Conservation (phyloP, 805 yeast species). For the Myxozyma geophila region DNA sequence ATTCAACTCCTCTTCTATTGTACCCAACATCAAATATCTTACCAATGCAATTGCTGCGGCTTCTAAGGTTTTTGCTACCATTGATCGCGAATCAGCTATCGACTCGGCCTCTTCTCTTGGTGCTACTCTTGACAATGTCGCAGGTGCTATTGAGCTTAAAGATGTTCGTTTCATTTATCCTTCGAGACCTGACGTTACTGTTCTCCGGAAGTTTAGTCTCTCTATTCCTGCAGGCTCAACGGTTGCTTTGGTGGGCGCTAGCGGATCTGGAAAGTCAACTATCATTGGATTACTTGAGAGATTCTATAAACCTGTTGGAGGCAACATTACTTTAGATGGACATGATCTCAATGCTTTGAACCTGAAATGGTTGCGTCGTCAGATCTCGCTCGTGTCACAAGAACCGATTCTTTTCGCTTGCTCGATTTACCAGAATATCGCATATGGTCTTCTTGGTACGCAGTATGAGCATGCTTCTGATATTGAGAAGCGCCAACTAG, state of each 20-base stretch:
- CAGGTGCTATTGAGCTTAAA: slow-evolving; percentile 76
- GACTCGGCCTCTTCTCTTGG: slow-evolving; percentile 42
- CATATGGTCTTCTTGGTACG: slow-evolving; percentile 64
- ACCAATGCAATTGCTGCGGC: slow-evolving; percentile 49
- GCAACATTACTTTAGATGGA: slow-evolving; percentile 81
- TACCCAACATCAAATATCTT: slow-evolving; percentile 47
- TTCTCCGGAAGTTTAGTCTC: slow-evolving; percentile 74
- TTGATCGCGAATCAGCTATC: slow-evolving; percentile 48
- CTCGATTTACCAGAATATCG: slow-evolving; percentile 76
- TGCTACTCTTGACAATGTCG: slow-evolving; percentile 36
- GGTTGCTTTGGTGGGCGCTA: slow-evolving; percentile 93
- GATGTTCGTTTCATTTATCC: slow-evolving; percentile 90
- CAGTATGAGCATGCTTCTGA: slow-evolving; percentile 44
- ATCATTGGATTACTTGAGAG: slow-evolving; percentile 81
- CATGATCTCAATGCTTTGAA: slow-evolving; percentile 76
- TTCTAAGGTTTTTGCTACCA: slow-evolving; percentile 47
- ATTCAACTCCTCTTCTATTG: slow-evolving; percentile 47
- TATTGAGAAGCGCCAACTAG: slow-evolving; percentile 46
- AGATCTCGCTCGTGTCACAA: slow-evolving; percentile 91
- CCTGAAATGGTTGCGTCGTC: slow-evolving; percentile 70
- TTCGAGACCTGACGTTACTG: slow-evolving; percentile 74
- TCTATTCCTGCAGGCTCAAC: slow-evolving; percentile 85
- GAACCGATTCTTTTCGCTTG: slow-evolving; percentile 94
- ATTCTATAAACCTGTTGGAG: slow-evolving; percentile 79
- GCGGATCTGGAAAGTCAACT: slow-evolving; percentile 95